Base-by-base conservation (phyloP, 1,284 basidiomycete genomes). In the Cutaneotrichosporon sp. region DNA sequence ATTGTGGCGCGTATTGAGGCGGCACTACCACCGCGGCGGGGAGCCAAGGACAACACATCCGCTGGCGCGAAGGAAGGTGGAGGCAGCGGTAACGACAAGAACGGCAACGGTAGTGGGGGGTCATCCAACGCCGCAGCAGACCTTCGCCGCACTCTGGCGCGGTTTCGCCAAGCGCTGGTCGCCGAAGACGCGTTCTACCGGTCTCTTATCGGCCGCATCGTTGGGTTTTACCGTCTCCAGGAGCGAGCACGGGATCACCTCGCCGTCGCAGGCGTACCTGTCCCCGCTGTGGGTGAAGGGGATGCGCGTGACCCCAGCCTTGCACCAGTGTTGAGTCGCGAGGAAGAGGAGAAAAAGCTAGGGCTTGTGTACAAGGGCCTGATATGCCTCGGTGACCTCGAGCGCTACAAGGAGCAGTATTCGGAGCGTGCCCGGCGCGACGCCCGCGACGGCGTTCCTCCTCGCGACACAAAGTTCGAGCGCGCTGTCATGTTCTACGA, bases 361-460 rank as follows among this genome's bases (percentile, higher is more conserved):
- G 80, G 82, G 14, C 84, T 89, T 40, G 77, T 94, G 39, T 87
- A 87, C 77, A 96, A 93, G 75, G 84, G 86, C 3, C 78, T 97
- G 46, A 86, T 97, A 26, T 97, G 86, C 72, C 81, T 96, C 18
- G 94, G 94, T 15, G 94, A 98, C 69, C 84, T 98, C 42, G 88
- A 90, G 58, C 81, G 94, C 33, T 98, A 98, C 74, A 82, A 87
- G 55, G 93, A 97, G 68, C 83, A 89, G 56, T 93, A 93, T 66
- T 58, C 59, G 12, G 67, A 65, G 20, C 58, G 60, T 8, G 57
- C 64, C 8, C 52, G 66, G 8, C 60, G 65, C 45, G 61, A 59
- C 21, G 60, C 56, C n/a, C 60, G 59, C 38, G 62, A 60, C 14
- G 56, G 60, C 15, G 33, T 45, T 2, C 30, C 45, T 1, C 37